A percentile compares a stretch with the other conserved stretches of the same genome.
Evolutionary conservation across 1,284 basidiomycete species (phyloP).

Genomic region (Pholiota adiposa): DNA sequence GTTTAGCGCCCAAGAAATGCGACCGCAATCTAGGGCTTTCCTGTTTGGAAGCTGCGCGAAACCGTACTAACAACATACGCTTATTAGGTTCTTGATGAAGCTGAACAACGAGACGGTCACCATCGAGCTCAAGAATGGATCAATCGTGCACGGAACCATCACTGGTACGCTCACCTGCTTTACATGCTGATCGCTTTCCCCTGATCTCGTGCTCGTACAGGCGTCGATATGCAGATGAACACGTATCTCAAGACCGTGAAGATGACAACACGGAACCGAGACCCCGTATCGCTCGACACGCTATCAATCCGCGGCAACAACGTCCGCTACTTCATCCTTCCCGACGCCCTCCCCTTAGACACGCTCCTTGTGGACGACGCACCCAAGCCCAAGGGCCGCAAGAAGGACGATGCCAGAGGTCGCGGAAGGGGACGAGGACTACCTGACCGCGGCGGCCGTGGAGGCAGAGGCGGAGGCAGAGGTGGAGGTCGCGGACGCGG

Average conservation of each 20-base stretch:
- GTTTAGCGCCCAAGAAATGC: not conserved
- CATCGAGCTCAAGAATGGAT: constrained; percentile 98
- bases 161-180: constrained; percentile 64
- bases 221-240: constrained; percentile 98
- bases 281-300: constrained; percentile 81
- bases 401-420: constrained; percentile 75
- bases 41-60: not conserved
- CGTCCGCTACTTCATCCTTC: constrained; percentile 93
- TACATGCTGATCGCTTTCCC: not conserved
- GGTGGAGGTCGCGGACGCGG: constrained; percentile 47
- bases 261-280: constrained; percentile 89
- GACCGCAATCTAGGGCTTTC: not conserved
- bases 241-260: constrained; percentile 97
- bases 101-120: constrained; percentile 99
- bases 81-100: constrained; percentile 99
- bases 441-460: constrained; percentile 48
- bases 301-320: constrained; percentile 93
- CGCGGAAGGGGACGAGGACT: constrained; percentile 60
- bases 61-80: constrained; percentile 9
- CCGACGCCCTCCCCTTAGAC: constrained; percentile 95
- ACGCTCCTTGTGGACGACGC: constrained; percentile 97
- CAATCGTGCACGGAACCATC: constrained; percentile 95
- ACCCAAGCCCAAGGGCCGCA: constrained; percentile 91
- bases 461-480: constrained; percentile 58
- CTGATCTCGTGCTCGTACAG: constrained; percentile 42